Base-by-base conservation (phyloP, 2,329 filamentous ascomycete species). In the Colletotrichum incanum region DNA sequence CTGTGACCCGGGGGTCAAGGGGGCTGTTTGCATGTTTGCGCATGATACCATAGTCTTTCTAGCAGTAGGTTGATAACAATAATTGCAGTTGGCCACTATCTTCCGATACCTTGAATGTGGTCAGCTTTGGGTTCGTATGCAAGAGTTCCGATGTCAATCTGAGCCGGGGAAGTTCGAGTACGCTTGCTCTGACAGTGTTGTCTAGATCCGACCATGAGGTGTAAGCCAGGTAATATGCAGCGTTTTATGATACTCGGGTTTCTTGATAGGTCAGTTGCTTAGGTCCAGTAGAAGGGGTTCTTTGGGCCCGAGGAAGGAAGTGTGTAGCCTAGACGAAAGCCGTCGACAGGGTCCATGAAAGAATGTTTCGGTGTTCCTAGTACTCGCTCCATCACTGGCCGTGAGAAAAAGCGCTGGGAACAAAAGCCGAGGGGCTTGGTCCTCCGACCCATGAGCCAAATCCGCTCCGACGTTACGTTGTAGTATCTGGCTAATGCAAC, bases 21-120 rank as follows among this genome's bases (percentile, higher is more conserved):
- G 8, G 65, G 34, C 7, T 63, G n/a, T 23, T 55, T 11, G 39
- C 23, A 28, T 16, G 26, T 39, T 39, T 66, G 8, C 37, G 4
- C 7, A 56, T 66, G 54, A 71, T 71, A 71, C 67, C 67, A 67
- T 41, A 47, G 63, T 45, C 12, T 55, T 54, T 59, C 12, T 23
- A 34, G 45, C 23, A 11, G 18, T 28, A 39, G 26, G 7, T 18
- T 28, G 45, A n/a, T 6, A 23, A 37, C 5, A 62, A 31, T 18
- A 8, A 16, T n/a, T 12, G 49, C 18, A 23, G 5, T 5, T 28
- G 47, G 4, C 7, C 23, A 50, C 23, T 28, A 16, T 16, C 9
- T 16, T 18, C 14, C 3, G n/a, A 28, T 18, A 28, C 5, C 14
- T 18, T 31, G 9, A 34, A 34, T 16, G 8, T n/a, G 26, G 50